Conservation (phyloP, 108 stramenopile genomes). For the Pseudonitzschia delicatissima region DNA sequence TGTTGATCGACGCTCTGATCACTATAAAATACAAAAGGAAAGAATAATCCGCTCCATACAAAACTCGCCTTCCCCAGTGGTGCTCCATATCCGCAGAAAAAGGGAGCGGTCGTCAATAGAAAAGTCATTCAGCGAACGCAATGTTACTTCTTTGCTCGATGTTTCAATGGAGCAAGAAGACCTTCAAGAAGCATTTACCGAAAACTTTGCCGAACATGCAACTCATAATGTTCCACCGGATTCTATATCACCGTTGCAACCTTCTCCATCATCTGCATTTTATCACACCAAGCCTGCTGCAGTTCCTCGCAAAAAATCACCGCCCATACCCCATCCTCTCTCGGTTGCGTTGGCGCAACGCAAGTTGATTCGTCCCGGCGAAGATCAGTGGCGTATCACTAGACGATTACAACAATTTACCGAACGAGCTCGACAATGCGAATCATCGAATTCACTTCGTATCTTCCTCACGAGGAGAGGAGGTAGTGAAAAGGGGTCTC, state of each 20-base stretch:
- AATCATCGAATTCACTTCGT: constrained; percentile 56
- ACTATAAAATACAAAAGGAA: constrained; percentile 14
- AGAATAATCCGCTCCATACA: constrained; percentile 30
- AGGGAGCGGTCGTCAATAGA: background rate
- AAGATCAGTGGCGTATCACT: constrained; percentile 46
- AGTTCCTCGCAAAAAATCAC: background rate
- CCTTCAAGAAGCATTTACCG: background rate
- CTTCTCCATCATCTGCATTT: constrained; percentile 7
- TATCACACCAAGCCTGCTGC: background rate
- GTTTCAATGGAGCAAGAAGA: no score
- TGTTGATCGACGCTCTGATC: constrained; percentile 8
- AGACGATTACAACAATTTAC: constrained; percentile 50
- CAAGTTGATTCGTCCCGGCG: constrained; percentile 23
- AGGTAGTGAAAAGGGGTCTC: background rate
- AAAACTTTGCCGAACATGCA: background rate
- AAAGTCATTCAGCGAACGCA: constrained; percentile 20
- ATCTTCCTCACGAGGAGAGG: constrained; percentile 11
- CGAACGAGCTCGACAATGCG: constrained; percentile 75
- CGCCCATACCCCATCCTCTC: constrained; percentile 54
- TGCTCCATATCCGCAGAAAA: constrained; percentile 39
- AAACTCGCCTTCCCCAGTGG: constrained; percentile 44
- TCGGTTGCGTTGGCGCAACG: constrained; percentile 43
- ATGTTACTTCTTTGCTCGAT: constrained; percentile 22
- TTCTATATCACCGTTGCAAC: background rate
- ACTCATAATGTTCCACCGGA: constrained; percentile 3